Conservation (phyloP, 2,329 filamentous ascomycete genomes). For the Nemania abortiva region DNA sequence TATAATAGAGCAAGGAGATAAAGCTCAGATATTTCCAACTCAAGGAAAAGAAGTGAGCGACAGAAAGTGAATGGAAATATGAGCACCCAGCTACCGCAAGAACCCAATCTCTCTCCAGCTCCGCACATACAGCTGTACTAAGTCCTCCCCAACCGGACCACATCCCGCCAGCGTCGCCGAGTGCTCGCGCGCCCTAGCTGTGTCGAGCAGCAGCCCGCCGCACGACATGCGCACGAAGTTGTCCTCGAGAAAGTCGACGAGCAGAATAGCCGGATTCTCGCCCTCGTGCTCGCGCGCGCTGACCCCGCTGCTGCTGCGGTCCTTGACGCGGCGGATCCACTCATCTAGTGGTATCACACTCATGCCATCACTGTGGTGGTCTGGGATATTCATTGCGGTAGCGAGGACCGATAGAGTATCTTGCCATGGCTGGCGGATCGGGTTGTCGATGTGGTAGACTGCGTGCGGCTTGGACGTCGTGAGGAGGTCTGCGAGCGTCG, state of each 20-base stretch:
- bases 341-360: conserved; percentile 42
- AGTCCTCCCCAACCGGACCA: conserved; percentile 51
- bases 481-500: conserved; percentile 22
- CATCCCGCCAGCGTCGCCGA: conserved; percentile 52
- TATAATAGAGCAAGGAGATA: not conserved
- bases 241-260: conserved; percentile 32
- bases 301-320: conserved; percentile 3
- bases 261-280: conserved; percentile 34
- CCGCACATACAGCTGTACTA: conserved; percentile 51
- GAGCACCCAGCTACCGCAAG: conserved; percentile 9
- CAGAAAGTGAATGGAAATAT: not conserved
- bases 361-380: too few relatives aligned
- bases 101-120: conserved; percentile 45
- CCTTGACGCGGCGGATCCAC: conserved; percentile 46
- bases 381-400: conserved; percentile 11
- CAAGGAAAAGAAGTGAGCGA: not conserved
- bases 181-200: conserved; percentile 51
- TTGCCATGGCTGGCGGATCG: conserved; percentile 34
- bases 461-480: not conserved
- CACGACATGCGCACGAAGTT: conserved; percentile 36
- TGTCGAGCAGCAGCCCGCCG: conserved; percentile 41
- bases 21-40: not conserved
- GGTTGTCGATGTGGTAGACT: conserved; percentile 39
- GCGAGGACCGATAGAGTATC: conserved; percentile 10
- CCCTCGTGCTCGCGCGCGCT: conserved; percentile 12